phyloP scores from a whole-genome alignment of 2,329 filamentous ascomycete species.

The Aspergillus pseudoviridinutans region DNA sequence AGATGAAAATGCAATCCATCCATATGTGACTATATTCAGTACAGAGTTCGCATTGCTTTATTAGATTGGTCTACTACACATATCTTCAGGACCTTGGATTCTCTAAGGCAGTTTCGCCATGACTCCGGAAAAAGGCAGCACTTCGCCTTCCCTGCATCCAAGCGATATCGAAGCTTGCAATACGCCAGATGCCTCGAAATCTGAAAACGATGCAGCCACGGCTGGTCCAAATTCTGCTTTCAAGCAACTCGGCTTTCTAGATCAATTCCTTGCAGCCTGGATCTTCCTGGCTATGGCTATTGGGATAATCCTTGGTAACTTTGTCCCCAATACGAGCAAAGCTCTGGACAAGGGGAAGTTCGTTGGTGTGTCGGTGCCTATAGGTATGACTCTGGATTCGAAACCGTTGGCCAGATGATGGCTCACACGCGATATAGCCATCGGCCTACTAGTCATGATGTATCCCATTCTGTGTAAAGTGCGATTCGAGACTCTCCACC shows the following conservation, averaged over 20 bases:
- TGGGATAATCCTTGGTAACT: constrained; percentile 71
- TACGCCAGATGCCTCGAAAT: background rate
- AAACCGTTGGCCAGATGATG: background rate
- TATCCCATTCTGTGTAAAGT: constrained; percentile 90
- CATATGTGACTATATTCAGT: background rate
- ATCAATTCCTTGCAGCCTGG: constrained; percentile 50
- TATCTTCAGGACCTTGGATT: background rate
- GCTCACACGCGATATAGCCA: constrained; percentile 48
- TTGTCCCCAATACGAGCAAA: constrained; percentile 58
- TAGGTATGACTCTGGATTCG: constrained; percentile 44
- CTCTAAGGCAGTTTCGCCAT: background rate
- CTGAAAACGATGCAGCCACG: background rate
- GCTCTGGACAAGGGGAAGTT: constrained; percentile 67
- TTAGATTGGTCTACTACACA: background rate
- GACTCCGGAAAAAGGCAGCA: constrained; percentile 2
- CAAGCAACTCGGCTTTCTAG: constrained; percentile 15
- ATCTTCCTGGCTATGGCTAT: constrained; percentile 73
- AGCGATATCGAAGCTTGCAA: constrained; percentile 10
- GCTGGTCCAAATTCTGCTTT: constrained; percentile 15
- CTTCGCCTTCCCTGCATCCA: background rate
- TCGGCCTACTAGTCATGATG: constrained; percentile 88
- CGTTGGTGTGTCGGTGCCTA: constrained; percentile 64
- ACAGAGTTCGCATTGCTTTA: background rate
- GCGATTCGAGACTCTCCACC: constrained; percentile 69
- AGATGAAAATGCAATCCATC: background rate